A percentile compares a stretch with the other conserved stretches of the same genome.
Conservation (phyloP, 2,329 filamentous ascomycete species). For the Penicillium sp. region DNA sequence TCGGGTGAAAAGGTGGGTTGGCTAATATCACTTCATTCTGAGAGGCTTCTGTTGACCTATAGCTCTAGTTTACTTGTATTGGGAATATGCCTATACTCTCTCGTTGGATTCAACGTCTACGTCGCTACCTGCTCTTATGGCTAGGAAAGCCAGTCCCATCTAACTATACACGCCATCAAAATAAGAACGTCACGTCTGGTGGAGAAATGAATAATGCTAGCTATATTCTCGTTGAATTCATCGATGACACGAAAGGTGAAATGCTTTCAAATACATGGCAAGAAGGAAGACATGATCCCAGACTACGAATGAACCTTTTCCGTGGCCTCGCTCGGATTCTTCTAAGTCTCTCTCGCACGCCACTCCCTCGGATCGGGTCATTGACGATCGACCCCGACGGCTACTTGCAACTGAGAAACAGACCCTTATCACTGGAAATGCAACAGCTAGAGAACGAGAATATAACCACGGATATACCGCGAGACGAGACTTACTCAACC, state of each 20-base stretch:
- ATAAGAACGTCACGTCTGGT: neutral
- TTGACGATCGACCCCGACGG: slow-evolving; percentile 4
- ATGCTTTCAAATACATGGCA: slow-evolving; percentile 15
- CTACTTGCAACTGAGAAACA: slow-evolving; percentile 4
- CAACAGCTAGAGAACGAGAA: slow-evolving; percentile 23
- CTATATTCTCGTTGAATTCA: slow-evolving; percentile 14
- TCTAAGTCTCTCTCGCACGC: neutral
- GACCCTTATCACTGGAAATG: slow-evolving; percentile 2
- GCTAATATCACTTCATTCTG: neutral
- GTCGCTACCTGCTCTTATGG: neutral
- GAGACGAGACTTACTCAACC: slow-evolving; percentile 19
- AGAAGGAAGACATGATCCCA: slow-evolving; percentile 2
- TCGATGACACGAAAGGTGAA: slow-evolving; percentile 5
- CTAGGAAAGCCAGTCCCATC: slow-evolving; percentile 4
- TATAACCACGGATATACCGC: slow-evolving; percentile 21
- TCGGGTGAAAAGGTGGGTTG: neutral
- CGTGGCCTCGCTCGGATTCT: slow-evolving; percentile 3
- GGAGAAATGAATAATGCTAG: neutral
- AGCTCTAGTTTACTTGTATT: slow-evolving; percentile 1
- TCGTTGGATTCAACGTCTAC: slow-evolving; percentile 1
- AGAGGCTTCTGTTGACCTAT: neutral
- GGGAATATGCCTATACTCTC: slow-evolving; percentile 1
- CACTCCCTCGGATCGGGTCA: slow-evolving; percentile 5
- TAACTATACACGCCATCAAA: slow-evolving; percentile 1
- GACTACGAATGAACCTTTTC: slow-evolving; percentile 4